These are phyloP conservation scores for Candida coquimbonensis DNA, from an alignment of 805 yeast species.

Conservation along the genomic window DNA sequence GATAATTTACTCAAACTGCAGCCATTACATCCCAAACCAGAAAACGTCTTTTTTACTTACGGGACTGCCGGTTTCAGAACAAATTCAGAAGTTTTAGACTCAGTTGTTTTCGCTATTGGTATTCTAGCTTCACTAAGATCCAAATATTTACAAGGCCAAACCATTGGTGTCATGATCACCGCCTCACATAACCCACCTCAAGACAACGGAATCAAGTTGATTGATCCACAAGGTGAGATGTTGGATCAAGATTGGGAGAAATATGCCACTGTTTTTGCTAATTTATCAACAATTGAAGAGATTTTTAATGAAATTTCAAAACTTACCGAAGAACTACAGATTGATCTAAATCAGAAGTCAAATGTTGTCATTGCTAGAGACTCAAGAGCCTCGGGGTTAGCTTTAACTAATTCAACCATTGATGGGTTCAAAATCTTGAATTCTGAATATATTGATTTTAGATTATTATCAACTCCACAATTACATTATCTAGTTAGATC, in stretches of 20 bases:
- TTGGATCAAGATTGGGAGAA: conserved; percentile 78
- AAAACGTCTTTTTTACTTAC: conserved; percentile 45
- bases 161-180: conserved; percentile 93
- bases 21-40: conserved; percentile 32
- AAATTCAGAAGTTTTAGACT: conserved; percentile 60
- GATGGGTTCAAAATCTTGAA: conserved; percentile 53
- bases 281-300: conserved; percentile 43
- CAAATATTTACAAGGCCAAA: conserved; percentile 54
- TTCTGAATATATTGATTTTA: conserved; percentile 45
- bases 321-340: conserved; percentile 34
- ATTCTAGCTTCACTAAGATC: conserved; percentile 79
- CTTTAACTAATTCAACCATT: conserved; percentile 48
- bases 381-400: conserved; percentile 79
- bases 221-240: conserved; percentile 92
- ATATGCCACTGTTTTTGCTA: conserved; percentile 74
- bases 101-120: conserved; percentile 80
- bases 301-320: conserved; percentile 31
- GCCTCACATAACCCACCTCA: conserved; percentile 92
- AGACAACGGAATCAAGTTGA: conserved; percentile 90
- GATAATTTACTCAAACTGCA: conserved; percentile 11
- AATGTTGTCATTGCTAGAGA: conserved; percentile 72
- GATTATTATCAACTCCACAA: conserved; percentile 87
- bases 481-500: conserved; percentile 80
- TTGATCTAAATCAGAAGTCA: conserved; percentile 38
- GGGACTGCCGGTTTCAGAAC: conserved; percentile 98